Base-by-base conservation (phyloP, 257 asterid species). In the Lycium barbarum region DNA sequence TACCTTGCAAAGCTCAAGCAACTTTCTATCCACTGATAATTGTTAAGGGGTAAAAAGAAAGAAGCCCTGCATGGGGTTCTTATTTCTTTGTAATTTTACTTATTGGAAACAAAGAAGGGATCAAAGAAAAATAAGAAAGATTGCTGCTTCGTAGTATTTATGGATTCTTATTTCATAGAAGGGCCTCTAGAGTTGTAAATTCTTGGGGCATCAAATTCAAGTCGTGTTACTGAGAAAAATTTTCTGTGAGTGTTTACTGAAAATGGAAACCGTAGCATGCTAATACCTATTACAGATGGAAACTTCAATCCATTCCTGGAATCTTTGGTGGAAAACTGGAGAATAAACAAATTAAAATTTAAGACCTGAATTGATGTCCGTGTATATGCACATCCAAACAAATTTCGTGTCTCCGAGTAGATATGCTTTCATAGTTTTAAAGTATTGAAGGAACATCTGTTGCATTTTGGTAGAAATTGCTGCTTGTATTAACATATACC, bases 11-110 rank as follows among this genome's bases (percentile, higher is more conserved):
- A 45, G 80, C 12, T 43, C 80, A 43, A 38, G 1, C 20, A 70
- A 17, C 79, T 70, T 38, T 67, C 49, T 67, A 15, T 14, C 74
- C 49, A 33, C n/a, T 65, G 10, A 65, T 65, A 65, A 33, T 65
- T 36, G 18, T 36, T 35, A 17, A 9, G 55, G 54, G 54, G 33
- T 70, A 70, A 70, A 70, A 20, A 17, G 38, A 73, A 45, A 73
- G 59, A 73, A 73, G 59, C n/a, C 58, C 58, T 45, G 38, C 57
- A 72, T n/a, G 80, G 26, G 58, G 17, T 43, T 36, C 57, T 53
- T 70, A 38, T 82, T 82, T 79, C 49, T 82, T 82, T 82, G 84
- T 82, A 17, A 63, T 13, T 67, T 63, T 71, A 40, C 79, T 71
- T 43, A 18, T 7, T 36, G 26, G 26, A 70, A 71, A 8, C 40